Evolutionary conservation across 108 stramenopile genomes (phyloP), one percentile per base, ranked within the genome.

Genomic region (Fragilariopsis cylindrus): DNA sequence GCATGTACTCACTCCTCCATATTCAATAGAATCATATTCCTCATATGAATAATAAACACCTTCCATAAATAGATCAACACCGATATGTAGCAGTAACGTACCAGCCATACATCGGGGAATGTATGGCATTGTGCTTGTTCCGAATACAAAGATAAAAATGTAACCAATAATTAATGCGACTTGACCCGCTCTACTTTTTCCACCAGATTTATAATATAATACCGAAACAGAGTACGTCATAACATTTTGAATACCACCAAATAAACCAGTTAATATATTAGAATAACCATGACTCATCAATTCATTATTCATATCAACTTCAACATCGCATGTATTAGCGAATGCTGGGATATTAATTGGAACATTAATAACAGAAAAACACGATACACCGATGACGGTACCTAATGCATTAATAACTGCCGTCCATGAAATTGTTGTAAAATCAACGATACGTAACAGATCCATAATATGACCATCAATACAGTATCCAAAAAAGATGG

Each of bases 91-190:
- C 11, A 96, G 78, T 41, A 96, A 73, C 55, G 90, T 92, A 42
- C 95, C 95, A 4, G 95, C 95, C 91, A 96, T 91, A 60, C 85
- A 88, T 40, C 91, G 79, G 5, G 92, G 95, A 57, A 92, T 71
- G 56, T 77, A 91, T 4, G 75, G 70, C 6, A 85, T 86, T 63
- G 90, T 81, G 4, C 58, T 30, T 15, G 86, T 84, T 15, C 92
- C 92, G 57, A 90, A 48, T 50, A 92, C 82, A 81, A 93, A 91
- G 21, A 90, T 19, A 6, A 77, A 56, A 1, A 87, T 84, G 45
- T 75, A 70, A 15, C 57, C 54, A 1, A 68, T 46, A 18, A 84
- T 80, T 4, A 91, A 76, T 11, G 76, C 78, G 44, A 89, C 71
- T n/a, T 78, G 76, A 5, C 84, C 84, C 8, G 70, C 45, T 48